Evolutionary conservation across 2,329 filamentous ascomycete genomes (phyloP).

Genomic region (Sarocladium oryzae): DNA sequence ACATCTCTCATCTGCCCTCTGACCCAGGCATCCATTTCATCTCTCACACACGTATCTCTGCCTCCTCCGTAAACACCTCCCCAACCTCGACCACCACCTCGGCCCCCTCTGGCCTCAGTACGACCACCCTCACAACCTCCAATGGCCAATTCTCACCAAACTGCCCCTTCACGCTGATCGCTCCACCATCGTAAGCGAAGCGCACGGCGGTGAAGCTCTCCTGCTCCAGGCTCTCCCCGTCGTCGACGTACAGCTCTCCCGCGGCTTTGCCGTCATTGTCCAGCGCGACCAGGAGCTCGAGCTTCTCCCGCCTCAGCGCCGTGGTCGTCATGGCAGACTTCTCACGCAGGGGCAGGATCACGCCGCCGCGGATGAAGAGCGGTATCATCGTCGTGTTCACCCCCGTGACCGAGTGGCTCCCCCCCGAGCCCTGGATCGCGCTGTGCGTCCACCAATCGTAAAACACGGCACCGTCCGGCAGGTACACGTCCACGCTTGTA

Average conservation of each 20-base stretch:
- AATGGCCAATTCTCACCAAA: constrained; percentile 45
- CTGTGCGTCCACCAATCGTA: constrained; percentile 47
- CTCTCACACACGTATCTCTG: neutral
- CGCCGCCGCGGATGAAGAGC: constrained; percentile 60
- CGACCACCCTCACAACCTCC: constrained; percentile 41
- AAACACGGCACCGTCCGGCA: constrained; percentile 39
- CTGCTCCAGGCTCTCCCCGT: constrained; percentile 64
- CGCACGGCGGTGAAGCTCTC: constrained; percentile 40
- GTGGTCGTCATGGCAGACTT: constrained; percentile 56
- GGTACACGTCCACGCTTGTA: constrained; percentile 38
- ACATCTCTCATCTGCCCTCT: no score
- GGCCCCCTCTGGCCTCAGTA: constrained; percentile 26
- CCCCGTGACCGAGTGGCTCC: constrained; percentile 26
- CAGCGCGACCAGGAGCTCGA: constrained; percentile 65
- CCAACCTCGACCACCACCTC: constrained; percentile 20
- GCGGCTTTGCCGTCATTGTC: constrained; percentile 53
- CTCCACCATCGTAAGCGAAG: constrained; percentile 51
- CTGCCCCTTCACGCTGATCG: constrained; percentile 42
- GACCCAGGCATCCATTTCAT: no score
- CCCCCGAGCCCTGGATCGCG: constrained; percentile 33
- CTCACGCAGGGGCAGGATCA: constrained; percentile 55
- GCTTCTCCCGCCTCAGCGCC: constrained; percentile 56
- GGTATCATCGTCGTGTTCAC: constrained; percentile 47
- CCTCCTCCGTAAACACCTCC: neutral
- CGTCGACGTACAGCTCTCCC: constrained; percentile 70